Evolutionary conservation across 345 rosid genomes (phyloP), one percentile per base, ranked within the genome.

Genomic region (Citrus unshiu): DNA sequence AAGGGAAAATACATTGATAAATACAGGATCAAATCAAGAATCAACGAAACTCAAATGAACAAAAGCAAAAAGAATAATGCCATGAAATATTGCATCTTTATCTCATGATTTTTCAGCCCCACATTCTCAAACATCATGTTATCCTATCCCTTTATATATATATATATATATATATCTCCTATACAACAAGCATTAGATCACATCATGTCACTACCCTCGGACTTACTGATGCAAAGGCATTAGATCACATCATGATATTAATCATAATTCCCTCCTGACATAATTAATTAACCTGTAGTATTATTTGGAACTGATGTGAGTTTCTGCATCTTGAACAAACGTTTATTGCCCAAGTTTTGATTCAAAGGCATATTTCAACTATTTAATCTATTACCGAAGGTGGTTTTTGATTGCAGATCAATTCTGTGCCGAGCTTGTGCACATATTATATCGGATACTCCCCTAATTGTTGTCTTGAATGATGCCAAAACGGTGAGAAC

Each of bases 401-500:
- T 67, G 37, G 73, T 54, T 39, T 64, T 60, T 83, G 59, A 75
- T 87, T 87, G 78, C 97, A 96, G 98, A 81, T 78, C 82, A 51
- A 78, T 90, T 88, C 81, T 94, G 65, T 79, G 77, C 70, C 89
- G 93, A 65, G 91, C 92, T 73, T 89, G 89, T 72, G 89, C 93
- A 2, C 94, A 94, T 83, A 79, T 96, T 80, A 80, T 94, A 63
- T 82, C 90, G 24, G 88, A 90, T 21, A 88, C 94, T 78, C 98
- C 98, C 73, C 61, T 89, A 58, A 75, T 85, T 37, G 93, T 86
- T 84, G 81, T 96, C 83, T 68, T 89, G 86, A 87, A 85, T 73
- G 90, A 93, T 73, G 87, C 93, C 35, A 90, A 85, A 85, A 90
- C 90, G 97, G 98, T 96, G 49, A 78, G 87, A 76, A 57, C 34